Percentiles rank a stretch among this genome's conserved stretches.
Conservation (phyloP, 148 eudicot genomes). For the Fagopyrum esculentum region DNA sequence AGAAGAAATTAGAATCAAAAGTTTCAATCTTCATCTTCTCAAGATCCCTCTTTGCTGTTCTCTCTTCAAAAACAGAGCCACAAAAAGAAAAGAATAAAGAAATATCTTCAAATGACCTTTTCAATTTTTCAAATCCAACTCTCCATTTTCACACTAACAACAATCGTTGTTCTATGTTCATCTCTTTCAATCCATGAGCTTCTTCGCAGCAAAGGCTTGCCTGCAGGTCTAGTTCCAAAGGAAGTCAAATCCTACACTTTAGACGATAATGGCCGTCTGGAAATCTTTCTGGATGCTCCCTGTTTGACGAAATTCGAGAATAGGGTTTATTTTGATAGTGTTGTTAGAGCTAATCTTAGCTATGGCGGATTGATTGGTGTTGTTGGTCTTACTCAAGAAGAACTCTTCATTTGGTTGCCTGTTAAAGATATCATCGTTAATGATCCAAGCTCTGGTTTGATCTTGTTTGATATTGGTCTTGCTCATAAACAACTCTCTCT, state of each 20-base stretch:
- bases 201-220: slow-evolving; percentile 49
- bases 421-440: slow-evolving; percentile 59
- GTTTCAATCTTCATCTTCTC: too few species aligned
- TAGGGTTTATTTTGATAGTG: slow-evolving; percentile 62
- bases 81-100: not conserved
- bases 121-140: not conserved
- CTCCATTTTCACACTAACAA: slow-evolving; percentile 8
- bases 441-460: slow-evolving; percentile 72
- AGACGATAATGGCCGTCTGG: slow-evolving; percentile 38
- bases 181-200: slow-evolving; percentile 52
- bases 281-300: slow-evolving; percentile 51
- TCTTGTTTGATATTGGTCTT: slow-evolving; percentile 71
- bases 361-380: slow-evolving; percentile 62
- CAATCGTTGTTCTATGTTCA: not conserved
- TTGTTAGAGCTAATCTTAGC: slow-evolving; percentile 54
- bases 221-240: slow-evolving; percentile 60
- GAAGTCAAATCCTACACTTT: slow-evolving; percentile 54
- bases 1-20: not conserved
- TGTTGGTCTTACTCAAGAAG: slow-evolving; percentile 68
- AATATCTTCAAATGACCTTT: slow-evolving; percentile 22
- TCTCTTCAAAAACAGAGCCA: not conserved
- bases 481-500: slow-evolving; percentile 78
- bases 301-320: slow-evolving; percentile 72
- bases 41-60: slow-evolving; percentile 9
- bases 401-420: slow-evolving; percentile 73